These are phyloP conservation scores for Xeromyces bisporus DNA, from an alignment of 495 filamentous ascomycete genomes.

Conservation along the genomic window DNA sequence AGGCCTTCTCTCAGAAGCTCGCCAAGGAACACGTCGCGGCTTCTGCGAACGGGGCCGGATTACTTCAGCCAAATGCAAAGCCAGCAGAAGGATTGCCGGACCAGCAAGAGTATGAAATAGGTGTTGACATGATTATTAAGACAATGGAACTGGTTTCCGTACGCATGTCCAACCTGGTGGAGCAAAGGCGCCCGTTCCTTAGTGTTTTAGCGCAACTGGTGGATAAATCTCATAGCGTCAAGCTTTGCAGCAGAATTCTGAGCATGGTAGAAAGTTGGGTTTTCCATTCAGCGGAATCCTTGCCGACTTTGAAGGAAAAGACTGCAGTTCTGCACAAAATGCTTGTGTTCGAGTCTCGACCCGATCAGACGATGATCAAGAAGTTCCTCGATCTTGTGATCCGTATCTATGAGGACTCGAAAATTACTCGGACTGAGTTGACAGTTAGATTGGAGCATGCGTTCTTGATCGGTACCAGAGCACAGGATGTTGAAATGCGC, in stretches of 20 bases:
- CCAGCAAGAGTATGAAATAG: constrained; percentile 63
- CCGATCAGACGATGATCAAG: constrained; percentile 65
- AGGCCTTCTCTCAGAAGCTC: constrained; percentile 79
- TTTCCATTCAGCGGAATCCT: constrained; percentile 79
- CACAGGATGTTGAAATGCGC: constrained; percentile 90
- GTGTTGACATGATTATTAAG: constrained; percentile 77
- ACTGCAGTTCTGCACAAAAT: constrained; percentile 95
- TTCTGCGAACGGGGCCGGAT: constrained; percentile 32
- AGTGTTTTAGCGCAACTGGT: constrained; percentile 88
- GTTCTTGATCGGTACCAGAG: constrained; percentile 87
- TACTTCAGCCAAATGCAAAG: constrained; percentile 22
- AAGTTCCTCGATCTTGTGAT: constrained; percentile 94
- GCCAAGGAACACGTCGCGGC: constrained; percentile 84
- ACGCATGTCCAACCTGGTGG: constrained; percentile 85
- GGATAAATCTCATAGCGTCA: constrained; percentile 74
- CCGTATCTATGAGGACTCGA: constrained; percentile 90
- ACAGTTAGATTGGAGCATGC: constrained; percentile 95
- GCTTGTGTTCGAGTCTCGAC: constrained; percentile 76
- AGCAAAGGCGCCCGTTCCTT: constrained; percentile 80
- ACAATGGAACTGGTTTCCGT: constrained; percentile 79
- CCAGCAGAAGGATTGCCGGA: constrained; percentile 44
- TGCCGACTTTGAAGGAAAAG: constrained; percentile 95
- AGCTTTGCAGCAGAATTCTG: constrained; percentile 77
- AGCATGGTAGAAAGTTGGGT: constrained; percentile 93
- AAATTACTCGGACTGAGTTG: constrained; percentile 85